Base-by-base conservation (phyloP, 75 land plant species). In the Cunninghamia lanceolata region DNA sequence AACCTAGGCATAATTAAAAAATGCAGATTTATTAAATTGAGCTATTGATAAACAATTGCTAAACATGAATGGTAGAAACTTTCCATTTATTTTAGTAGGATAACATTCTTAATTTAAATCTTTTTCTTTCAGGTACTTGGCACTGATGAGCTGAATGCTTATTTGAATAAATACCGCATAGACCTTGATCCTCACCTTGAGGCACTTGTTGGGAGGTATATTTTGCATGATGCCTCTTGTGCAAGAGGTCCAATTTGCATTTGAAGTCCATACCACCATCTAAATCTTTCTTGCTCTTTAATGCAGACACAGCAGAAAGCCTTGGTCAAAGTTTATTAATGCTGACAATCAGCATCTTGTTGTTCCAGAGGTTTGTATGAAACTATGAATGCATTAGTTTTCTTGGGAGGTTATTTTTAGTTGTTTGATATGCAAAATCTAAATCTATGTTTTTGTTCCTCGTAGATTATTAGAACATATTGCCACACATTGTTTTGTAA, bases 271-370 rank as follows among this genome's bases (percentile, higher is more conserved):
- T 83, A 53, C 38, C 74, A 83, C 35, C 25, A 35, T 34, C 40
- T 6, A 83, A 50, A 0, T 2, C 17, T 35, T 83, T 36, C 25
- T 34, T 43, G 21, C 46, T 63, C 68, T 82, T 83, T 86, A 45
- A 50, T 88, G 66, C 84, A 96, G 98, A 89, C 98, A 96, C 83
- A 92, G 90, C 77, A 87, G 94, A 84, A 96, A 96, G 63, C 98
- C 96, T 45, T 96, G 97, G 97, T 82, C 94, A n/a, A 96, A 89
- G 82, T 96, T 95, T 82, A 89, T 95, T 17, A 95, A 93, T 89
- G 85, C 88, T 53, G 97, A 95, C 32, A 96, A 96, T 85, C 95
- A 93, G 56, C 98, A 96, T 90, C 85, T 96, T 84, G 97, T 94
- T 30, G 89, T 88, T 46, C 95, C 95, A 19, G 98, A 95, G 96